phyloP scores from a whole-genome alignment of 768 basidiomycete species.

The Rhodotorula toruloides region DNA sequence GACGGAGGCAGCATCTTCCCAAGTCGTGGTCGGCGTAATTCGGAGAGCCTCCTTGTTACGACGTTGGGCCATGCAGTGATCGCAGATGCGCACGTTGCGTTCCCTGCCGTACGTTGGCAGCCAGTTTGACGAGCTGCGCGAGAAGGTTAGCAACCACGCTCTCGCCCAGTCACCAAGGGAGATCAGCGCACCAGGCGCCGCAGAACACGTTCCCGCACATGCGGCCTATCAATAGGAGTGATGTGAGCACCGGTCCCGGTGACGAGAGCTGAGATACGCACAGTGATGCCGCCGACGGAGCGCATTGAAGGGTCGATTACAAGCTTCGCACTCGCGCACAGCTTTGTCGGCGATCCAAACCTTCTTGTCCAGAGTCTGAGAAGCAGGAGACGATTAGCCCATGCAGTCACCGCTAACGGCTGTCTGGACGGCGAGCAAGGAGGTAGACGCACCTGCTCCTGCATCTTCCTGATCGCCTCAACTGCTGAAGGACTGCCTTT shows the following conservation, averaged over 20 bases:
- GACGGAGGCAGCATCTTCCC: constrained; percentile 57
- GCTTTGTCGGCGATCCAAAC: constrained; percentile 98
- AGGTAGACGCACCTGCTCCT: constrained; percentile 2
- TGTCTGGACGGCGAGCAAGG: background rate
- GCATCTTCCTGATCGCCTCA: background rate
- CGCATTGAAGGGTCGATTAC: constrained; percentile 34
- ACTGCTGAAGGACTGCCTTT: background rate
- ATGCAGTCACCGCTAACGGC: background rate
- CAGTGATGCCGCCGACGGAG: constrained; percentile 41
- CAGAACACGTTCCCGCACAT: constrained; percentile 88
- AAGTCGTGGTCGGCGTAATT: constrained; percentile 55
- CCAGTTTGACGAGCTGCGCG: constrained; percentile 69
- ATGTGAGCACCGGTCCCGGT: too few relatives aligned
- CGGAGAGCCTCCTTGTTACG: constrained; percentile 46
- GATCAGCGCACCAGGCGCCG: constrained; percentile 65
- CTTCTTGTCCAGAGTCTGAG: constrained; percentile 74
- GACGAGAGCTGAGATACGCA: background rate
- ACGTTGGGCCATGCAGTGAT: constrained; percentile 57
- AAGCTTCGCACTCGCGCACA: constrained; percentile 48
- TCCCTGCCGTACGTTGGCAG: constrained; percentile 89
- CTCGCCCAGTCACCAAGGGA: background rate
- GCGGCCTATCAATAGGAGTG: constrained; percentile 36
- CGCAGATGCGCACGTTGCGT: constrained; percentile 93
- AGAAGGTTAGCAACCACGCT: background rate
- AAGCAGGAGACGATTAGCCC: too few relatives aligned